A percentile compares a stretch with the other conserved stretches of the same genome.
Conservation (phyloP, 345 rosid species). For the Lepidium didymum region DNA sequence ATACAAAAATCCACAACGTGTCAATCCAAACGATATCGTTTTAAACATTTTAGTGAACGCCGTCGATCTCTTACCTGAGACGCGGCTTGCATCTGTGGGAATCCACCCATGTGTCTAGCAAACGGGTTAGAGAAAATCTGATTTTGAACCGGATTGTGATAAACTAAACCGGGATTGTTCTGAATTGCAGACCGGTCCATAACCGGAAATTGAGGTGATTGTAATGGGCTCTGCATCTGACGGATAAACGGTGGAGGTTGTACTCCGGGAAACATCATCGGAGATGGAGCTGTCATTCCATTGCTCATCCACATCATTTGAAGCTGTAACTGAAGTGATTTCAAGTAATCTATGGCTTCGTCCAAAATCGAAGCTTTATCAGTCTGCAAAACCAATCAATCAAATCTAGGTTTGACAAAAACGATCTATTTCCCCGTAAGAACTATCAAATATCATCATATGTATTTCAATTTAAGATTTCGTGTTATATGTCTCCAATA, state of each 20-base stretch:
- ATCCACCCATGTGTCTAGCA: conserved; percentile 38
- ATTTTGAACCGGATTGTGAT: conserved; percentile 33
- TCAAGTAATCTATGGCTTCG: conserved; percentile 86
- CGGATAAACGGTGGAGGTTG: conserved; percentile 44
- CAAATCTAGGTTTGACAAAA: not conserved
- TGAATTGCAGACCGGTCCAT: conserved; percentile 32
- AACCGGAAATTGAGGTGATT: conserved; percentile 37
- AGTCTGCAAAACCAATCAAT: conserved; percentile 37
- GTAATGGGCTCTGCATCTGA: conserved; percentile 42
- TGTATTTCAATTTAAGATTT: too few species aligned
- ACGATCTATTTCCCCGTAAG: too few species aligned
- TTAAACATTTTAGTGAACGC: not conserved
- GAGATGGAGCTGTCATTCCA: conserved; percentile 50
- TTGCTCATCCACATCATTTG: conserved; percentile 95
- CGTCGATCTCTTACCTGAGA: conserved; percentile 38
- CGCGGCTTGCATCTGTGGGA: conserved; percentile 40
- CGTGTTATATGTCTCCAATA: too few species aligned
- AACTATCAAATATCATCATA: too few species aligned
- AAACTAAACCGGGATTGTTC: conserved; percentile 35
- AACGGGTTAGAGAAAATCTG: conserved; percentile 38
- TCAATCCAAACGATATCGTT: not conserved
- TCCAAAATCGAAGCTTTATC: conserved; percentile 95
- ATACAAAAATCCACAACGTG: not conserved
- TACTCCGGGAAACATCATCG: conserved; percentile 75
- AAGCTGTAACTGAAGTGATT: conserved; percentile 88